Conservation (phyloP, 352 stramenopile genomes). For the Phytophthora podocarpi region DNA sequence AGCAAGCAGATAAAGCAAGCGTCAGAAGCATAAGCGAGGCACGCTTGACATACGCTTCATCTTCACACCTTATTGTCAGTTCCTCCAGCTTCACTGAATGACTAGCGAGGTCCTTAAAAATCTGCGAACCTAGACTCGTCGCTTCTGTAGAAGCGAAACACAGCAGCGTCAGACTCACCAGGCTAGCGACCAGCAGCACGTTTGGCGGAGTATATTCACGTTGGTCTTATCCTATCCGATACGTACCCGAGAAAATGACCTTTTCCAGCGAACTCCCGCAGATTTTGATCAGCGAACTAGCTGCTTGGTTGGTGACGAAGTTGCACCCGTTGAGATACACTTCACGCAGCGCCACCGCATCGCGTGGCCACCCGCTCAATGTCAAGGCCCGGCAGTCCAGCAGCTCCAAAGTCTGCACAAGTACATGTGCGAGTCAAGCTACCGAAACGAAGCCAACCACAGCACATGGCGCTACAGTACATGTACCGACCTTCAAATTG, state of each 20-base stretch:
- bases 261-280: conserved; percentile 44
- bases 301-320: conserved; percentile 49
- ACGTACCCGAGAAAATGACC: conserved; percentile 51
- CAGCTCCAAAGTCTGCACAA: conserved; percentile 55
- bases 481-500: conserved; percentile 35
- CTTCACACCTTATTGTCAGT: conserved; percentile 51
- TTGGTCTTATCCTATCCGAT: neutral
- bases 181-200: neutral
- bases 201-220: conserved; percentile 1
- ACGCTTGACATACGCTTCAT: neutral
- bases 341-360: conserved; percentile 32
- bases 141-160: conserved; percentile 38
- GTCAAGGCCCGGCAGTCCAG: conserved; percentile 59
- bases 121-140: conserved; percentile 45
- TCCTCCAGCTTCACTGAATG: conserved; percentile 43
- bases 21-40: neutral
- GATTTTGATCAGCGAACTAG: conserved; percentile 40
- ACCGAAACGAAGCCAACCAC: neutral
- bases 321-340: conserved; percentile 61
- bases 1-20: neutral
- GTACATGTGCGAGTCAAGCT: neutral
- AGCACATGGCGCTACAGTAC: neutral
- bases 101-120: conserved; percentile 43
- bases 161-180: neutral
- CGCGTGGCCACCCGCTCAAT: conserved; percentile 48